Conservation (phyloP, 345 rosid genomes). For the Anacardium occidentale region DNA sequence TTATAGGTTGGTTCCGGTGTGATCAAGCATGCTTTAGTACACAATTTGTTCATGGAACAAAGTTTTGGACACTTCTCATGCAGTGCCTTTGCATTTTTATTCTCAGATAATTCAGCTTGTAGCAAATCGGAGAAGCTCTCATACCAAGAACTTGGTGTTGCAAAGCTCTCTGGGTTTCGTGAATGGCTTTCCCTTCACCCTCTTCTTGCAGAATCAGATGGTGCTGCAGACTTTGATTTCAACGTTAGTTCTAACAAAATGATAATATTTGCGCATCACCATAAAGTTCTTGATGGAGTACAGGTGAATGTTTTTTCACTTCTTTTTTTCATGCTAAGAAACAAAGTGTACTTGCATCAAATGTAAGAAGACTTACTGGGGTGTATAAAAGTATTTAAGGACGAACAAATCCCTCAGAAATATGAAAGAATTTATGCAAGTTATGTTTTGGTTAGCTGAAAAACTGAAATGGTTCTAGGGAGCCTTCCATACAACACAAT, state of each 20-base stretch:
- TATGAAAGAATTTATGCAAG: background rate
- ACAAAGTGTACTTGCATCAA: background rate
- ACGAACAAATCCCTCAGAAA: too few species aligned
- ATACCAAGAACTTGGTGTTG: slow-evolving; percentile 86
- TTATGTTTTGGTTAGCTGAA: background rate
- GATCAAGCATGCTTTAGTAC: background rate
- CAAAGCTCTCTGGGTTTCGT: slow-evolving; percentile 76
- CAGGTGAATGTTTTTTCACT: slow-evolving; percentile 51
- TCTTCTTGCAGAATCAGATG: slow-evolving; percentile 49
- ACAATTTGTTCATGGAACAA: slow-evolving; percentile 5
- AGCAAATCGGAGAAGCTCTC: slow-evolving; percentile 49
- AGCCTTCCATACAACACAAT: too few species aligned
- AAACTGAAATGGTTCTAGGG: too few species aligned
- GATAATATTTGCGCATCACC: slow-evolving; percentile 96
- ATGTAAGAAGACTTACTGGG: background rate
- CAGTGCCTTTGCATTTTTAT: slow-evolving; percentile 13
- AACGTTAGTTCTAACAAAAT: slow-evolving; percentile 56
- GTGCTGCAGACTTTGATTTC: slow-evolving; percentile 37
- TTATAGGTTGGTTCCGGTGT: background rate
- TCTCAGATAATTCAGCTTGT: slow-evolving; percentile 41
- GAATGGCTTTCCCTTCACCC: slow-evolving; percentile 92
- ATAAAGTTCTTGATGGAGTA: slow-evolving; percentile 85
- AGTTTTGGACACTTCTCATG: slow-evolving; percentile 12
- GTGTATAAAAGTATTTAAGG: background rate
- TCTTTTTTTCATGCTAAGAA: background rate